Conservation (phyloP, 495 filamentous ascomycete species). For the Daldinia caldariorum region DNA sequence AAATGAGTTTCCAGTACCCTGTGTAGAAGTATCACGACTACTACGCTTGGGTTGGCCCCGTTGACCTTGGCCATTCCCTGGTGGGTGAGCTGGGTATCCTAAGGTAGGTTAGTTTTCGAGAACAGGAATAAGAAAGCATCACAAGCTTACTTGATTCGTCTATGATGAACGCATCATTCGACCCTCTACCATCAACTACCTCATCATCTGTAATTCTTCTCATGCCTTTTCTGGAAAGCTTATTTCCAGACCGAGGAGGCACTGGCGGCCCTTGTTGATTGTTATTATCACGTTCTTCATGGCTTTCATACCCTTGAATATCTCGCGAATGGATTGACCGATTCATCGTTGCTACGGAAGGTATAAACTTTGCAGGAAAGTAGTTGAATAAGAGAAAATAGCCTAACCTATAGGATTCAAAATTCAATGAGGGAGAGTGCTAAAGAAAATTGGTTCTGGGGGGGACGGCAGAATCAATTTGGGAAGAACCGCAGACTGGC, state of each 20-base stretch:
- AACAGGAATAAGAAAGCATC: not conserved
- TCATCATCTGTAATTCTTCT: conserved; percentile 1
- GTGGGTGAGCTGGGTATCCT: not conserved
- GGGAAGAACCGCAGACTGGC: not conserved
- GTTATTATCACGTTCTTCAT: not conserved
- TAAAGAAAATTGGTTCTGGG: not conserved
- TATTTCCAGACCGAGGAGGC: not conserved
- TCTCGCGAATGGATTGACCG: not conserved
- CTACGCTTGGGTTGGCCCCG: not conserved
- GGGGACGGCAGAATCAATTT: not conserved
- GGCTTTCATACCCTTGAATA: not conserved
- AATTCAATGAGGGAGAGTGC: not conserved
- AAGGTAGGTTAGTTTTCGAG: not conserved
- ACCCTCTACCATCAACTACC: not conserved
- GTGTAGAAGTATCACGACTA: not conserved
- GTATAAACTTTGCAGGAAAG: not conserved
- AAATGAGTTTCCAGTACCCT: not conserved
- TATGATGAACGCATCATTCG: not conserved
- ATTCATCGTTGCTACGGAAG: not conserved
- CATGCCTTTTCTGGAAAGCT: not conserved
- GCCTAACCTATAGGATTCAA: not conserved
- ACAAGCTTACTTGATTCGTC: not conserved
- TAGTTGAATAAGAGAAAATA: not conserved
- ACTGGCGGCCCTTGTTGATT: not conserved
- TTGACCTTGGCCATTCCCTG: not conserved